Conservation (phyloP, 2,329 filamentous ascomycete genomes). For the Herpotrichia juniperi region DNA sequence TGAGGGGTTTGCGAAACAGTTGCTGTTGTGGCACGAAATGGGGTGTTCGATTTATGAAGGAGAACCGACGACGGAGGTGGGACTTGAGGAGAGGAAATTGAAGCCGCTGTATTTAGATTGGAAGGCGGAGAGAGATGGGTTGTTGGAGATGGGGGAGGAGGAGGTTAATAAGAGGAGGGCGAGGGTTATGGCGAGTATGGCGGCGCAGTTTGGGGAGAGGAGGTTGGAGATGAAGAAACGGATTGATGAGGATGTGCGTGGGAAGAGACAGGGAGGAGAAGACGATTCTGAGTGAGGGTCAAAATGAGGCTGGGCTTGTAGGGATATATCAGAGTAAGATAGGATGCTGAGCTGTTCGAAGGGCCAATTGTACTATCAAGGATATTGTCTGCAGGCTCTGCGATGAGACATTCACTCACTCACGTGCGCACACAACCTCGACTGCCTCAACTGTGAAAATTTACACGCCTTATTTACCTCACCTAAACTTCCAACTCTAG, state of each 20-base stretch:
- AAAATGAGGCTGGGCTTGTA: too few relatives aligned
- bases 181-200: slow-evolving; percentile 3
- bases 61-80: background rate
- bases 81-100: background rate
- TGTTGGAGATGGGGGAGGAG: background rate
- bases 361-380: too few relatives aligned
- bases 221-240: slow-evolving; percentile 1
- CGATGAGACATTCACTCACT: too few relatives aligned
- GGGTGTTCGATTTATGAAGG: slow-evolving; percentile 1
- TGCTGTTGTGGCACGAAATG: slow-evolving; percentile 15
- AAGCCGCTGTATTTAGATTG: background rate
- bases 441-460: too few relatives aligned
- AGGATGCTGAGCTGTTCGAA: too few relatives aligned
- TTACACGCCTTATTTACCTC: too few relatives aligned
- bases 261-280: too few relatives aligned
- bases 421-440: too few relatives aligned
- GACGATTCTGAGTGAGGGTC: too few relatives aligned
- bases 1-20: slow-evolving; percentile 20
- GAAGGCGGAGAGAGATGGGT: slow-evolving; percentile 2
- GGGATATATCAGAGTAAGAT: too few relatives aligned
- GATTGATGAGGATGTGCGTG: background rate
- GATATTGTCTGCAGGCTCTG: too few relatives aligned
- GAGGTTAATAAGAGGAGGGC: slow-evolving; percentile 1
- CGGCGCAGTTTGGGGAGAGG: slow-evolving; percentile 4
- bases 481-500: too few relatives aligned